Evolutionary conservation across 2,329 filamentous ascomycete species (phyloP).

Genomic region (Fusarium sp.): DNA sequence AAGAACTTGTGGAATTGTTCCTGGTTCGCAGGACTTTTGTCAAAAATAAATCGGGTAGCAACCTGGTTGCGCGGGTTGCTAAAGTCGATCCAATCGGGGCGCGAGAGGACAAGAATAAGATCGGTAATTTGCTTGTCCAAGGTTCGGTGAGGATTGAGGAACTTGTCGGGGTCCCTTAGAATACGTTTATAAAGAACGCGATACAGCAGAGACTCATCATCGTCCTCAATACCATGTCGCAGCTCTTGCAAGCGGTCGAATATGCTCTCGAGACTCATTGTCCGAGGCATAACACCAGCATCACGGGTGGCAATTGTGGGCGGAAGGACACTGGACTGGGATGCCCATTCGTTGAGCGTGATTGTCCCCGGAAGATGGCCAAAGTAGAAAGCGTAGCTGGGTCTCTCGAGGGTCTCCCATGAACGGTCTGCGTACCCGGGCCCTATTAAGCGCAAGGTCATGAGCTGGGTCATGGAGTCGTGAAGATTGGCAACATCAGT

Average conservation of each 20-base stretch:
- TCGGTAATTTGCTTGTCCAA: slow-evolving; percentile 80
- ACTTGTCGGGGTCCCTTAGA: slow-evolving; percentile 75
- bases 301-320: slow-evolving; percentile 70
- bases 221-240: slow-evolving; percentile 68
- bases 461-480: slow-evolving; percentile 70
- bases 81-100: slow-evolving; percentile 81
- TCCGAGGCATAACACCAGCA: slow-evolving; percentile 69
- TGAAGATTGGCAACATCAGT: slow-evolving; percentile 65
- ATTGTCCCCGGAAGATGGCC: slow-evolving; percentile 77
- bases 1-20: slow-evolving; percentile 76
- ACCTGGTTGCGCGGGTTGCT: slow-evolving; percentile 78
- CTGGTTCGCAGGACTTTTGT: slow-evolving; percentile 67
- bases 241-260: slow-evolving; percentile 71
- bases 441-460: slow-evolving; percentile 65
- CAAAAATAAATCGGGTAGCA: slow-evolving; percentile 78
- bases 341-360: slow-evolving; percentile 78
- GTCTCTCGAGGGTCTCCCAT: slow-evolving; percentile 81
- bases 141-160: slow-evolving; percentile 70
- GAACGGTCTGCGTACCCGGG: slow-evolving; percentile 61
- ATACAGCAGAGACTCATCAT: slow-evolving; percentile 71
- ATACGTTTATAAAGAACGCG: slow-evolving; percentile 75
- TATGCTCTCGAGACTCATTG: slow-evolving; percentile 69
- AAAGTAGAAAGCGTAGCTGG: slow-evolving; percentile 76
- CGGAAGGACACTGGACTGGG: slow-evolving; percentile 68
- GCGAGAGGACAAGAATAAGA: slow-evolving; percentile 75